These are phyloP conservation scores for Diatrype stigma DNA, from an alignment of 2,329 filamentous ascomycete species.

Conservation along the genomic window DNA sequence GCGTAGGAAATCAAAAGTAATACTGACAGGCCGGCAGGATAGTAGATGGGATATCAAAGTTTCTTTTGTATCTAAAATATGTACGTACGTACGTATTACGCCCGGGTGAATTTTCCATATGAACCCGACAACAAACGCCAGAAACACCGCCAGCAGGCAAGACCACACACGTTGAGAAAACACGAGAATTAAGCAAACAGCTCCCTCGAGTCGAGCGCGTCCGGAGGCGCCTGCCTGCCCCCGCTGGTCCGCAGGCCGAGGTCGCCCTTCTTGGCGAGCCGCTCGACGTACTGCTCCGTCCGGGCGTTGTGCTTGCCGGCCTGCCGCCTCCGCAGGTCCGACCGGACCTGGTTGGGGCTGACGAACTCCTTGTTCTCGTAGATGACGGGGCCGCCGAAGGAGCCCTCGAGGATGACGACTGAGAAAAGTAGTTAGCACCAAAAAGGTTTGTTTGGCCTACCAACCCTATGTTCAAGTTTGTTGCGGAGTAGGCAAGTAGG, in stretches of 20 bases:
- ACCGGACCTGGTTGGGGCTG: conserved; percentile 87
- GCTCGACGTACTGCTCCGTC: conserved; percentile 69
- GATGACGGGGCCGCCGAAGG: conserved; percentile 92
- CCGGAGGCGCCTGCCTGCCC: conserved; percentile 56
- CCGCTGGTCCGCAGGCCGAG: conserved; percentile 70
- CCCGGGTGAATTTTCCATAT: too few relatives aligned
- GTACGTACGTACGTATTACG: too few relatives aligned
- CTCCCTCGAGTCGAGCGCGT: conserved; percentile 71
- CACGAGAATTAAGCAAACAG: conserved; percentile 62
- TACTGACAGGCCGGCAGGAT: too few relatives aligned
- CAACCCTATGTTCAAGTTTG: too few relatives aligned
- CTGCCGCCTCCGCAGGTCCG: conserved; percentile 73
- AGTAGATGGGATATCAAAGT: too few relatives aligned
- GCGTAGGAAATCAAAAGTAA: too few relatives aligned
- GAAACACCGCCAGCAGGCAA: background rate
- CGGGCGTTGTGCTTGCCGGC: conserved; percentile 74
- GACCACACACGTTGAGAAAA: background rate
- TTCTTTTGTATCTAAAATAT: too few relatives aligned
- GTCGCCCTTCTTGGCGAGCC: conserved; percentile 68
- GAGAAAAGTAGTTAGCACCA: background rate
- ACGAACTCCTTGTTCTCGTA: conserved; percentile 99
- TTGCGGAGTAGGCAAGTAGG: too few relatives aligned
- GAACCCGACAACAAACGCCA: too few relatives aligned
- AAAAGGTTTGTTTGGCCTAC: too few relatives aligned
- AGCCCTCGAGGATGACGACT: conserved; percentile 81